Conservation (phyloP, 2,329 filamentous ascomycete species). For the Pezicula neosporulosa region DNA sequence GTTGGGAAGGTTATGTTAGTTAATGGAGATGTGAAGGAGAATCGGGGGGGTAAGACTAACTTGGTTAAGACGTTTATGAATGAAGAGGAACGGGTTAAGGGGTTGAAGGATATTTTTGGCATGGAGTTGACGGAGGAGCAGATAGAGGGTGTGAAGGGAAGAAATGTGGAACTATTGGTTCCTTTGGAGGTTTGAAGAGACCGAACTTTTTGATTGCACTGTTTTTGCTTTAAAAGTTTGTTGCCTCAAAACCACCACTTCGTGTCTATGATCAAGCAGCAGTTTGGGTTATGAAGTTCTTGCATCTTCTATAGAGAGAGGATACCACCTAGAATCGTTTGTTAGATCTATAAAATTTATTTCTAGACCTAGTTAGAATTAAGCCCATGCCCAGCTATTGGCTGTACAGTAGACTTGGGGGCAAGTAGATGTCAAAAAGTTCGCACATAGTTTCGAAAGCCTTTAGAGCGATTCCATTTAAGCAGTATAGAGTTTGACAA, state of each 20-base stretch:
- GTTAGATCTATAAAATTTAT: too few species aligned
- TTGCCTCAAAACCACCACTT: too few species aligned
- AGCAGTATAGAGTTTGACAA: too few species aligned
- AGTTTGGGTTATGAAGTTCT: too few species aligned
- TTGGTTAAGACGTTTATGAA: conserved; percentile 42
- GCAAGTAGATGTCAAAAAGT: too few species aligned
- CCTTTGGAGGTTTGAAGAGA: background rate
- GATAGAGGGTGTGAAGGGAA: conserved; percentile 44
- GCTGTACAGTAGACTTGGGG: background rate
- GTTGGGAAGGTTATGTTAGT: conserved; percentile 51
- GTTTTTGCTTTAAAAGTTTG: too few species aligned
- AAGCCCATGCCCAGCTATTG: background rate
- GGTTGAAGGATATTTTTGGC: conserved; percentile 45
- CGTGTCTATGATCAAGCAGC: too few species aligned
- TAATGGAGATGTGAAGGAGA: conserved; percentile 49
- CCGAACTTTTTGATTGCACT: too few species aligned
- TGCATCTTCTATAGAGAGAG: too few species aligned
- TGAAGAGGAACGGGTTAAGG: conserved; percentile 51
- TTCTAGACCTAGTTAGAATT: background rate
- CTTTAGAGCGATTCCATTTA: too few species aligned
- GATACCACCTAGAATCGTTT: too few species aligned
- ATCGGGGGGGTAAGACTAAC: conserved; percentile 45
- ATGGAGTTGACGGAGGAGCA: conserved; percentile 49
- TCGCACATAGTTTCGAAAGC: too few species aligned
- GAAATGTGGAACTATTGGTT: conserved; percentile 23